Conservation (phyloP, 75 land plant species). For the Pseudotsuga menziesii region DNA sequence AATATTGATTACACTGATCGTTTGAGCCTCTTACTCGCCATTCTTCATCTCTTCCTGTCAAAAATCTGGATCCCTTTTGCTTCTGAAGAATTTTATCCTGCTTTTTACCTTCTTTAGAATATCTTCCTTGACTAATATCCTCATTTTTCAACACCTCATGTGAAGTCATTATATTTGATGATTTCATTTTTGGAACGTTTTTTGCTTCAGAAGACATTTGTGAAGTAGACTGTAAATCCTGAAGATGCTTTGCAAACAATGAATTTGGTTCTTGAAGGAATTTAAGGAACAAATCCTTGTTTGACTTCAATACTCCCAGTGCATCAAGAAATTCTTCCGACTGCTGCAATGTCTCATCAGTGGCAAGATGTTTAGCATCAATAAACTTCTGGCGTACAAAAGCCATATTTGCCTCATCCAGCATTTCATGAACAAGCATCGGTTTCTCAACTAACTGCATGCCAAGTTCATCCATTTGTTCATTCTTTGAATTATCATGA, state of each 20-base stretch:
- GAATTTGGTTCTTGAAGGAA: conserved; percentile 65
- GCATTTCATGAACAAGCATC: conserved; percentile 19
- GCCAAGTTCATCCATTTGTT: conserved; percentile 17
- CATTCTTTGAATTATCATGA: conserved; percentile 3
- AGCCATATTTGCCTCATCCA: conserved; percentile 30
- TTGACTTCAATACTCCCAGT: conserved; percentile 62
- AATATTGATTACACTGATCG: conserved; percentile 5
- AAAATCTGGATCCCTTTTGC: conserved; percentile 2
- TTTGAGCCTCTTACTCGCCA: conserved; percentile 4
- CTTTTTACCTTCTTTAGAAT: conserved; percentile 2
- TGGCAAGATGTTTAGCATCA: conserved; percentile 49
- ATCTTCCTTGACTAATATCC: conserved; percentile 5
- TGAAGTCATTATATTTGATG: conserved; percentile 11
- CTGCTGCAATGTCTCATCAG: conserved; percentile 45
- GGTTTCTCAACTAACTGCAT: conserved; percentile 13
- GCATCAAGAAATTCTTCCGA: conserved; percentile 71
- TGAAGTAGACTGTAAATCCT: conserved; percentile 24
- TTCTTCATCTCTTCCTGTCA: conserved; percentile 9
- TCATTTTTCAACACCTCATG: conserved; percentile 1
- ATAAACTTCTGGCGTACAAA: conserved; percentile 39
- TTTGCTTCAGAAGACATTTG: conserved; percentile 6
- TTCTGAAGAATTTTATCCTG: conserved; percentile 8
- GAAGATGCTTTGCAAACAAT: conserved; percentile 49
- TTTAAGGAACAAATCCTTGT: conserved; percentile 68
- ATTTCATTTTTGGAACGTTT: conserved; percentile 16